These are phyloP conservation scores for Tricholoma sp. DNA, from an alignment of 768 basidiomycete species.

Conservation along the genomic window DNA sequence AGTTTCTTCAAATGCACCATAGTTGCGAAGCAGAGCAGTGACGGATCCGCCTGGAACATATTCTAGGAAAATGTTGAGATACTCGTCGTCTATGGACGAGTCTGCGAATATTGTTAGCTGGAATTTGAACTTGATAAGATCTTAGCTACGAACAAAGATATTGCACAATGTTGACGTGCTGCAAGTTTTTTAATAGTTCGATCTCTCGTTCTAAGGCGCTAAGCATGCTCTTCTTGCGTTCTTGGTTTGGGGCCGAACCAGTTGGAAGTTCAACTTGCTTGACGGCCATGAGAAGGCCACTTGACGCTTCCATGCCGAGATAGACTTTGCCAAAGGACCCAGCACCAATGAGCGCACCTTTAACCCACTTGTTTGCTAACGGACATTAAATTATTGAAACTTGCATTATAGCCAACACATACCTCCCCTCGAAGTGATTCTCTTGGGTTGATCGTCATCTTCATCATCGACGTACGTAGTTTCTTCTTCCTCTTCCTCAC, in stretches of 20 bases:
- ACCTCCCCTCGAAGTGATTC: slow-evolving; percentile 50
- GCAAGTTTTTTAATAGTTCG: slow-evolving; percentile 84
- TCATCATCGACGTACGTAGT: slow-evolving; percentile 40
- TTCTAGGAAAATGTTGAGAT: slow-evolving; percentile 94
- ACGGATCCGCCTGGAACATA: slow-evolving; percentile 97
- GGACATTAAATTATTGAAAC: slow-evolving; percentile 2
- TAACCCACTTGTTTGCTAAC: slow-evolving; percentile 91
- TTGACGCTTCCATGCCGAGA: slow-evolving; percentile 90
- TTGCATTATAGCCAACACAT: slow-evolving; percentile 13
- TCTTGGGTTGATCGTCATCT: slow-evolving; percentile 39
- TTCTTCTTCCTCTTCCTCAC: slow-evolving; percentile 42
- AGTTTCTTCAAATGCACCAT: slow-evolving; percentile 91
- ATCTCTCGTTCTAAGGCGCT: slow-evolving; percentile 91
- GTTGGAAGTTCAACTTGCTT: slow-evolving; percentile 94
- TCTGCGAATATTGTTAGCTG: slow-evolving; percentile 43
- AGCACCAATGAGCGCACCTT: slow-evolving; percentile 91
- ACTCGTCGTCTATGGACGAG: slow-evolving; percentile 87
- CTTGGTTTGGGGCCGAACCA: slow-evolving; percentile 80
- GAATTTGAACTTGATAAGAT: slow-evolving; percentile 1
- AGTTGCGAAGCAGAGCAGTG: slow-evolving; percentile 80
- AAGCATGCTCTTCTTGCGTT: slow-evolving; percentile 91
- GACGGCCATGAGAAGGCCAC: slow-evolving; percentile 91
- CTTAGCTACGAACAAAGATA: slow-evolving; percentile 72
- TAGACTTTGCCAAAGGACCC: slow-evolving; percentile 96
- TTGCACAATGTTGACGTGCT: slow-evolving; percentile 96